Conservation (phyloP, 2,329 filamentous ascomycete species). For the Stachybotrys elegans region DNA sequence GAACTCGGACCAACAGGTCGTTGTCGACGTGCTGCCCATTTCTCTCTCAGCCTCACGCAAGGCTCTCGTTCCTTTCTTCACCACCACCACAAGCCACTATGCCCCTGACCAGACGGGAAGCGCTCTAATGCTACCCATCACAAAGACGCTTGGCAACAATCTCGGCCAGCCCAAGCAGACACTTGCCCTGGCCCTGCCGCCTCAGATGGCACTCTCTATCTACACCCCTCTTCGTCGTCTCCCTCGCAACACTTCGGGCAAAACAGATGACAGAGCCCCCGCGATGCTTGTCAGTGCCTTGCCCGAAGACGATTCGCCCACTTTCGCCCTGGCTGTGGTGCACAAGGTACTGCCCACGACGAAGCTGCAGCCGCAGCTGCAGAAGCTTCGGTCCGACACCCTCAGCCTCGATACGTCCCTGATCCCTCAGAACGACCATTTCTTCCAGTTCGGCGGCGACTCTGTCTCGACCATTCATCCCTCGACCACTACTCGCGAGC, state of each 20-base stretch:
- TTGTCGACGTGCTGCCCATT: background rate
- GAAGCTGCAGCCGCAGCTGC: no score
- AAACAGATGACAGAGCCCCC: no score
- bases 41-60: background rate
- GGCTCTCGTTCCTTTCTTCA: background rate
- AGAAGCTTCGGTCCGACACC: background rate
- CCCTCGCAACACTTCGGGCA: slow-evolving; percentile 3
- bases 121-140: background rate
- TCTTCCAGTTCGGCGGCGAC: slow-evolving; percentile 6
- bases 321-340: no score
- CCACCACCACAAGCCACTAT: background rate
- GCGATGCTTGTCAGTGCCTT: no score
- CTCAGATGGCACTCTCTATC: slow-evolving; percentile 4
- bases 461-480: slow-evolving; percentile 20
- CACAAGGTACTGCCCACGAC: no score
- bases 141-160: background rate
- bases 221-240: slow-evolving; percentile 1
- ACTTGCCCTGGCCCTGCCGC: background rate
- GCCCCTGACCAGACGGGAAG: no score
- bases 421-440: slow-evolving; percentile 1
- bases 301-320: no score
- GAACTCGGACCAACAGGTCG: no score
- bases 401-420: background rate
- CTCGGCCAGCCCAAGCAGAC: background rate
- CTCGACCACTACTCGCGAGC: background rate